Percentiles rank a stretch among this genome's conserved stretches.
phyloP scores from a whole-genome alignment of 805 yeast species.

The Grigorovia yakushimaensis region DNA sequence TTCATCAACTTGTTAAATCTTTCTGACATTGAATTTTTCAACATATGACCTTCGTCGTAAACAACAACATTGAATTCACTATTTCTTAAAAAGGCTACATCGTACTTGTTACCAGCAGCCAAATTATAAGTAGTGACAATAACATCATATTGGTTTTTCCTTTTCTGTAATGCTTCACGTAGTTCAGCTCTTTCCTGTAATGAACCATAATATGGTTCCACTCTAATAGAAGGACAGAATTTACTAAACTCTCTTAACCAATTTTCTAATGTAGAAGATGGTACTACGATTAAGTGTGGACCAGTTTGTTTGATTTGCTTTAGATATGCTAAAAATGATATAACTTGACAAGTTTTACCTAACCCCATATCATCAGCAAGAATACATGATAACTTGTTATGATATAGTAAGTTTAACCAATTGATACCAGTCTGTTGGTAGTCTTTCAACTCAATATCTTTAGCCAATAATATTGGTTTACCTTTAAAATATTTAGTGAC shows the following conservation, averaged over 20 bases:
- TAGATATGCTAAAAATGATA: constrained; percentile 79
- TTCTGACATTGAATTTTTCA: constrained; percentile 82
- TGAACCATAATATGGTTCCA: constrained; percentile 91
- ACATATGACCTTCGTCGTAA: constrained; percentile 96
- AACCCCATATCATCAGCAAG: constrained; percentile 98
- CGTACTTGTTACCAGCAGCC: constrained; percentile 80
- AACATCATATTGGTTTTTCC: constrained; percentile 61
- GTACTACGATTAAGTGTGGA: constrained; percentile 91
- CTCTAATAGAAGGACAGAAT: constrained; percentile 72
- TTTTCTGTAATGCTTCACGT: constrained; percentile 52
- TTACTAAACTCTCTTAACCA: constrained; percentile 92
- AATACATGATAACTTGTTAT: constrained; percentile 75
- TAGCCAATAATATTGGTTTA: constrained; percentile 61
- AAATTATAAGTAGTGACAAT: constrained; percentile 88
- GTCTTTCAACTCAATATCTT: constrained; percentile 60
- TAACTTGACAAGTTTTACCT: constrained; percentile 95
- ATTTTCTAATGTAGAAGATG: constrained; percentile 91
- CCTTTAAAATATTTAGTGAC: constrained; percentile 44
- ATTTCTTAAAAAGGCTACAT: constrained; percentile 64
- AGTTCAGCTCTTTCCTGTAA: constrained; percentile 77
- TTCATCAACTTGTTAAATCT: constrained; percentile 82
- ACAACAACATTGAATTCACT: constrained; percentile 79
- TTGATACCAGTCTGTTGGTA: constrained; percentile 97
- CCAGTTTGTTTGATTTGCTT: constrained; percentile 53
- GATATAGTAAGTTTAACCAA: constrained; percentile 79